Evolutionary conservation across 306 rosid genomes (phyloP), one percentile per base, ranked within the genome.

Genomic region (Fragaria vesca): DNA sequence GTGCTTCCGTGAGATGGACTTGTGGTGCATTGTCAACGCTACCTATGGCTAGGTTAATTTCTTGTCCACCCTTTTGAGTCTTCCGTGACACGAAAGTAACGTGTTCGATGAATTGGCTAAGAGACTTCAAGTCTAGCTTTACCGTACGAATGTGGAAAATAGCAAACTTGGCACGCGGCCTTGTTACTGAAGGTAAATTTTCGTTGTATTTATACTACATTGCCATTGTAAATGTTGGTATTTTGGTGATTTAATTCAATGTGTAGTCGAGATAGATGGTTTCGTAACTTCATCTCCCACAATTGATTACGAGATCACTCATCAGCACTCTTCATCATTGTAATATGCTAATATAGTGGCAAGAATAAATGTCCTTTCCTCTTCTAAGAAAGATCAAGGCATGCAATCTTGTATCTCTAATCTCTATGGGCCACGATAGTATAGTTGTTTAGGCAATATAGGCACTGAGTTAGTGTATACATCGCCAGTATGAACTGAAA

Each of bases 401-500:
- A 30, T 65, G 38, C 50, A 21, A 54, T 57, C 32, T 63, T 32
- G 60, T 0, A 75, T 15, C 30, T 13, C 12, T 43, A 9, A 43
- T 43, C 51, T 43, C 5, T 45, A 24, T 75, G 71, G 71, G 11
- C 78, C 70, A 75, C 58, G 1, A 45, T 8, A 55, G 4, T 28
- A 34, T 38, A 57, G 45, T 45, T 12, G 43, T n/a, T n/a, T 75
- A 28, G 11, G 55, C 69, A 40, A 58, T 57, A 58, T 73, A 60
- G 78, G 70, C 58, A 26, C 20, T 61, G 78, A 75, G 8, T 7
- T 6, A 42, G 46, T 28, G 30, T 58, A 45, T 61, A 36, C 71
- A 75, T 15, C 70, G 12, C 71, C 78, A 75, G 60, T 58, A 61
- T 62, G 71, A 30, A 28, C 34, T 45, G 71, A 15, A 45, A 10